These are phyloP conservation scores for Aspergillus versicolor DNA, from an alignment of 2,329 filamentous ascomycete genomes.

Conservation along the genomic window DNA sequence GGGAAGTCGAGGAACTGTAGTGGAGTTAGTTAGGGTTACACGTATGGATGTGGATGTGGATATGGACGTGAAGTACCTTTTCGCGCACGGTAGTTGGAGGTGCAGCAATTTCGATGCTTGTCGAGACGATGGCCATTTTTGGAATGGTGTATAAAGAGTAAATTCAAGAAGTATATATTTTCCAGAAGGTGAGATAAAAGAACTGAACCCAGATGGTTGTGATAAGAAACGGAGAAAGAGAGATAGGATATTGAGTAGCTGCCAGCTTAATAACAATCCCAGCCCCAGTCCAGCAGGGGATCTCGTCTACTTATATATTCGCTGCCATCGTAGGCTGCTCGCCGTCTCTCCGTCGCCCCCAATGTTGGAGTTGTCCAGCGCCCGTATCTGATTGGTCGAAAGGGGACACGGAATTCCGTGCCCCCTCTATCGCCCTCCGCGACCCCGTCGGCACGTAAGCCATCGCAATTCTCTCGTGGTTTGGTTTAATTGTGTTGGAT, in stretches of 20 bases:
- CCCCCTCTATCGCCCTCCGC: neutral
- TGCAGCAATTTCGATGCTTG: constrained; percentile 11
- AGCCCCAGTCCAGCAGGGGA: neutral
- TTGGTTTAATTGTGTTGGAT: no score
- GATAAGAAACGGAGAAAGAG: neutral
- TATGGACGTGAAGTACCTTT: constrained; percentile 2
- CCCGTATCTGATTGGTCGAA: neutral
- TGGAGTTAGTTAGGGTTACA: neutral
- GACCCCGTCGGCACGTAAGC: neutral
- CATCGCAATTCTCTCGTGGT: no score
- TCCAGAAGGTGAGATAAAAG: neutral
- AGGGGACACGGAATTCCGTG: neutral
- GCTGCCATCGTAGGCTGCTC: neutral
- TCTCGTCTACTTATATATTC: neutral
- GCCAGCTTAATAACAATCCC: no score
- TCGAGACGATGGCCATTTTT: constrained; percentile 2
- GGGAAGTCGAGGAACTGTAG: constrained; percentile 12
- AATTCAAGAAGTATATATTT: neutral
- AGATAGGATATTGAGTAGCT: no score
- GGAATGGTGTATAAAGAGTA: neutral
- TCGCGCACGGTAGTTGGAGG: constrained; percentile 4
- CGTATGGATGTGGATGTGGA: neutral
- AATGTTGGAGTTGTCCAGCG: neutral
- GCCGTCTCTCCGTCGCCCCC: neutral
- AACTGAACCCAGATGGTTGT: neutral